Conservation (phyloP, 805 yeast genomes). For the Yarrowia phangngaensis region DNA sequence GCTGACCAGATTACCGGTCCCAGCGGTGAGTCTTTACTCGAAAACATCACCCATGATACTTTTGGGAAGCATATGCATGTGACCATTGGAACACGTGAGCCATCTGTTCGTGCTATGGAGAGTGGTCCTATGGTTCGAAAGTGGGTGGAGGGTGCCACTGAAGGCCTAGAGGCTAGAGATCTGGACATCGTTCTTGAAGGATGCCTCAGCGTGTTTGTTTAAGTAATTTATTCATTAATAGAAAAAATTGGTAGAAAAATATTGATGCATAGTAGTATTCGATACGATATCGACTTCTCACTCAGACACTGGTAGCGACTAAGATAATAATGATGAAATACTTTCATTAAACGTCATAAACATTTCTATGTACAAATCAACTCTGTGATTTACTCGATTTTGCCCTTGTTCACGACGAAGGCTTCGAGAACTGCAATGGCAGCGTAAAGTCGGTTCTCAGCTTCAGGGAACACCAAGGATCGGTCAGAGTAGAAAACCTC, state of each 20-base stretch:
- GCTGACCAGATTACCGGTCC: constrained; percentile 1
- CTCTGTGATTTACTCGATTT: constrained; percentile 27
- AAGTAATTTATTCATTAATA: no score
- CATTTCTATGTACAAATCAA: neutral
- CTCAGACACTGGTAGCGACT: no score
- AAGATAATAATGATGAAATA: no score
- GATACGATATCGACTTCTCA: no score
- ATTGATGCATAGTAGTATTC: neutral
- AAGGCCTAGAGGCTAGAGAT: constrained; percentile 1
- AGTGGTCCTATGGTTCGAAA: constrained; percentile 10
- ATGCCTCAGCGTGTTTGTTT: constrained; percentile 5
- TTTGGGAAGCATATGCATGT: constrained; percentile 12
- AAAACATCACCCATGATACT: neutral
- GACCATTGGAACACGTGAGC: constrained; percentile 13
- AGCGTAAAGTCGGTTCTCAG: constrained; percentile 93
- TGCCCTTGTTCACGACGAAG: constrained; percentile 79
- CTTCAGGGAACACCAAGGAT: constrained; percentile 90
- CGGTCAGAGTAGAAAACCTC: constrained; percentile 81
- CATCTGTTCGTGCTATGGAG: constrained; percentile 5
- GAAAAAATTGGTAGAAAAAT: neutral
- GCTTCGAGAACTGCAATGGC: constrained; percentile 92
- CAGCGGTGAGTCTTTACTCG: neutral
- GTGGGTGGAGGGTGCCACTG: constrained; percentile 3
- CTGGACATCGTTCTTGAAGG: constrained; percentile 14
- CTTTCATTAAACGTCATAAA: no score